Conservation (phyloP, 495 filamentous ascomycete species). For the Penicillium cosmopolitanum region DNA sequence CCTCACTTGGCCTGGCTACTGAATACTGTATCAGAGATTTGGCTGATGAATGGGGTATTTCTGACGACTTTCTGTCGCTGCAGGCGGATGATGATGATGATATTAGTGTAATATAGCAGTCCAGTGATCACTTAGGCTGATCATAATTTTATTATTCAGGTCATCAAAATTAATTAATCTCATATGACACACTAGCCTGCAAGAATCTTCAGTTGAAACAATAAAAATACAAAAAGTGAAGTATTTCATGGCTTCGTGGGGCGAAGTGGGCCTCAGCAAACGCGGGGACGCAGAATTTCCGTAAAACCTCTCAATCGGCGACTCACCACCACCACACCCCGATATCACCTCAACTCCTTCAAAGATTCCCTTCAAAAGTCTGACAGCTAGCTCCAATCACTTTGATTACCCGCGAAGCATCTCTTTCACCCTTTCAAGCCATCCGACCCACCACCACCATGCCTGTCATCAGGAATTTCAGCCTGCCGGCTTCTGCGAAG, state of each 20-base stretch:
- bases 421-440: neutral
- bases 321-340: neutral
- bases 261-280: neutral
- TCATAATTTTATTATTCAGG: no score
- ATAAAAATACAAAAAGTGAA: neutral
- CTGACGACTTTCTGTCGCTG: neutral
- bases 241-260: neutral
- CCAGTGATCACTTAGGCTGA: no score
- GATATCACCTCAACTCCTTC: neutral
- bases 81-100: neutral
- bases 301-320: neutral
- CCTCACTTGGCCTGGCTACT: constrained; percentile 51
- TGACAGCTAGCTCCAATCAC: neutral
- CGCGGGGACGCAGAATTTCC: constrained; percentile 3
- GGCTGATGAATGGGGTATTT: constrained; percentile 42
- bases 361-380: neutral
- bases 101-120: neutral
- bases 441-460: constrained; percentile 17
- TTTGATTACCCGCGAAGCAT: neutral
- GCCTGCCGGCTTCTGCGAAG: constrained; percentile 24
- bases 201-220: no score
- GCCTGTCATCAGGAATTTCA: constrained; percentile 33
- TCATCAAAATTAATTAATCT: no score
- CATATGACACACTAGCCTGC: no score
- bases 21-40: constrained; percentile 50